phyloP scores from a whole-genome alignment of 257 asterid species.

The Fraxinus quadrangulata region DNA sequence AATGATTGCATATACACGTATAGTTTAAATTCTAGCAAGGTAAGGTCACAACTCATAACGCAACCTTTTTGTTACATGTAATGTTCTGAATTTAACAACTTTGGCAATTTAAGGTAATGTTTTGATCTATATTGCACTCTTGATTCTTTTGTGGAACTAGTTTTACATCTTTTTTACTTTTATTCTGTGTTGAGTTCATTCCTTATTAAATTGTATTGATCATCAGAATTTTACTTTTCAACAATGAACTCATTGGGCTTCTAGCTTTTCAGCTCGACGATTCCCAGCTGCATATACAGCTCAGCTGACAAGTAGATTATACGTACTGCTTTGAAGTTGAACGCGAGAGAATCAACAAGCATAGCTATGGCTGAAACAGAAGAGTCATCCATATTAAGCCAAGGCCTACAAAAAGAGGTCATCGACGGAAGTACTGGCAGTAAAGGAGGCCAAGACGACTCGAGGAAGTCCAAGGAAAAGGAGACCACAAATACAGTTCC shows the following conservation, averaged over 20 bases:
- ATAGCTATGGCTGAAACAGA: background rate
- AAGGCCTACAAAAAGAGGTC: background rate
- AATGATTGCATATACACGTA: background rate
- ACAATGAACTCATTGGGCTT: background rate
- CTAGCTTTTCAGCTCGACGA: background rate
- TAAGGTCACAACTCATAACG: no score
- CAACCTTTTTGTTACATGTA: no score
- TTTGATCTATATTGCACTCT: no score
- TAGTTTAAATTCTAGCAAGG: no score
- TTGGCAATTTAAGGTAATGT: no score
- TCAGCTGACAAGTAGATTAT: background rate
- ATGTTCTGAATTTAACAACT: no score
- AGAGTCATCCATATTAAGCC: background rate
- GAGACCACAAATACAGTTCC: slow-evolving; percentile 46
- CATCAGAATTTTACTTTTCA: no score
- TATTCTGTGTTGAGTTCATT: no score
- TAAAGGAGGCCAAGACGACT: background rate
- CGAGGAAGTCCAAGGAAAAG: slow-evolving; percentile 10
- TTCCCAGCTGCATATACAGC: background rate
- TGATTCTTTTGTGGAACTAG: no score
- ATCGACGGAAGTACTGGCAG: background rate
- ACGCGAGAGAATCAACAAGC: background rate
- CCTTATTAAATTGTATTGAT: no score
- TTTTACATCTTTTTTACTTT: no score
- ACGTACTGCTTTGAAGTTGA: background rate